Base-by-base conservation (phyloP, 108 stramenopile genomes). In the Skeletonema tropicum region DNA sequence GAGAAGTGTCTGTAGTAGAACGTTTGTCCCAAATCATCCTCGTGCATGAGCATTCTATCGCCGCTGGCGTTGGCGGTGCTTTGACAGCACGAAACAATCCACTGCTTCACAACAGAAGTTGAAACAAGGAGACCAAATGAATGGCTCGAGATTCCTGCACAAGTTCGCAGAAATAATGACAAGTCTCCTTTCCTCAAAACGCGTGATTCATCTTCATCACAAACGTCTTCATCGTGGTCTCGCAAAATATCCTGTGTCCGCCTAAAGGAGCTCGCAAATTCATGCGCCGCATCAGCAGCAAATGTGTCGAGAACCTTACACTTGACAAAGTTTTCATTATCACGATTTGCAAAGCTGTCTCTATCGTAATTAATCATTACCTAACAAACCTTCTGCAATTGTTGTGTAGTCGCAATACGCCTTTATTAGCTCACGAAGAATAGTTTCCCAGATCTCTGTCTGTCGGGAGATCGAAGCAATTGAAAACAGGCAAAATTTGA, bases 401-500 rank as follows among this genome's bases (percentile, higher is more conserved):
- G 76, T 62, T 39, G 68, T 72, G 58, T 88, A 71, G 69, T 87
- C 85, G 33, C 88, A 89, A 60, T 87, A 76, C 6, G 89, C 85
- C 31, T 87, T 77, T 2, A 88, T 73, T 17, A 91, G 13, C 79
- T 94, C 93, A 23, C 80, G 68, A 48, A 93, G 60, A 12, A 91
- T 71, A 13, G 88, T 66, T 55, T 83, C 80, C 90, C 90, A 93
- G 3, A 86, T 70, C 33, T 80, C 60, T 36, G 57, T 74, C 68
- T 83, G 82, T 42, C 73, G 66, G 39, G 61, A 57, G 35, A 58
- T 5, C 25, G 74, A 71, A 21, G 74, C 72, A 21, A 76, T 80
- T 41, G 79, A 68, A 33, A 71, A 68, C 13, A 79, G 52, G 64
- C 77, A 77, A n/a, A 29, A 48, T 35, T 72, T 76, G 26, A 85